Percentiles rank a stretch among this genome's conserved stretches.
phyloP scores from a whole-genome alignment of 2,329 filamentous ascomycete species.

The Claviceps sp. region DNA sequence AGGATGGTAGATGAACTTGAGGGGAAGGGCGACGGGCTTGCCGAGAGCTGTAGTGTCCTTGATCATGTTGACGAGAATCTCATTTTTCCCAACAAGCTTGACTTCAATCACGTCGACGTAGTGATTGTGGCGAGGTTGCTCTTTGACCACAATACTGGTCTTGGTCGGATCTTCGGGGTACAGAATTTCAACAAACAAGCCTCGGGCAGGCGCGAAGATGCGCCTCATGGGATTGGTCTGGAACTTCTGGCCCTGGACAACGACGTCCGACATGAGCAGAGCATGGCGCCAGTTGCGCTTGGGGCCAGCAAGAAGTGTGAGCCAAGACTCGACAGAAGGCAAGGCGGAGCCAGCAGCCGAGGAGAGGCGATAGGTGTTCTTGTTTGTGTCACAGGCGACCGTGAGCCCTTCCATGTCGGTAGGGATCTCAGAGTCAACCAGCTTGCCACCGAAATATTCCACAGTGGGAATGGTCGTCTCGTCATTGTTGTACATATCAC shows the following conservation, averaged over 20 bases:
- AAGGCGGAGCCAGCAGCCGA: constrained; percentile 59
- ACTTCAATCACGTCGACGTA: constrained; percentile 82
- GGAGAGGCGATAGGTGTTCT: constrained; percentile 74
- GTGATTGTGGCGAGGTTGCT: constrained; percentile 75
- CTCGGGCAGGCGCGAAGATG: constrained; percentile 74
- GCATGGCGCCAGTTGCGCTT: constrained; percentile 89
- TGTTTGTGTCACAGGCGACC: constrained; percentile 62
- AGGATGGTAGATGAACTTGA: constrained; percentile 86
- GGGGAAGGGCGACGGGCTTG: constrained; percentile 66
- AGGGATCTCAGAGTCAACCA: constrained; percentile 58
- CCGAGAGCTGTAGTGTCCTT: constrained; percentile 84
- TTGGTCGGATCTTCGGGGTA: constrained; percentile 70
- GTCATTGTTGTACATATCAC: constrained; percentile 67
- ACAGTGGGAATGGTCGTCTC: constrained; percentile 65
- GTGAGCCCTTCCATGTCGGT: constrained; percentile 76
- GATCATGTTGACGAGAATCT: constrained; percentile 81
- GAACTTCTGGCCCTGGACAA: constrained; percentile 92
- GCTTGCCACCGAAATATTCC: constrained; percentile 91
- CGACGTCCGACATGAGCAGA: constrained; percentile 82
- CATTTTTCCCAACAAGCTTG: constrained; percentile 57
- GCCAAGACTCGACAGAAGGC: constrained; percentile 71
- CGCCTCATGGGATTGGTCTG: constrained; percentile 92
- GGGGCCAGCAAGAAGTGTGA: constrained; percentile 73
- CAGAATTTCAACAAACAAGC: constrained; percentile 78
- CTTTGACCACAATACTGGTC: constrained; percentile 75